Percentiles rank a stretch among this genome's conserved stretches.
Evolutionary conservation across 2,329 filamentous ascomycete species (phyloP).

Genomic region (Ramularia collo-cygni): DNA sequence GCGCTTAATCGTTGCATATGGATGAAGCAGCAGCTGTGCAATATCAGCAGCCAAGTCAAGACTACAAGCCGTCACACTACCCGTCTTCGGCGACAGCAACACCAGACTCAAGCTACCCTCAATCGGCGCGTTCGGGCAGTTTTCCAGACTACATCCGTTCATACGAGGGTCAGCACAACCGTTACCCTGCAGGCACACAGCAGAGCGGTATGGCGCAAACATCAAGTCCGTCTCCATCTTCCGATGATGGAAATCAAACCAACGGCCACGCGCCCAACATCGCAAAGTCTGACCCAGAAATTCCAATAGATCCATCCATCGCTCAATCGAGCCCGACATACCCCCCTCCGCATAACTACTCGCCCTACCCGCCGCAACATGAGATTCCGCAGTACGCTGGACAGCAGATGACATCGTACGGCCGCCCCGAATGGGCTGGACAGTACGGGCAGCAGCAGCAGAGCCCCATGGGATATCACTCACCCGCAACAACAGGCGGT

Average conservation of each 20-base stretch:
- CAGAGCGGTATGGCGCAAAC: conserved; percentile 91
- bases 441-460: conserved; percentile 49
- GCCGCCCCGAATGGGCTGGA: conserved; percentile 65
- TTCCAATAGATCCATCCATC: conserved; percentile 99
- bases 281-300: conserved; percentile 89
- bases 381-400: conserved; percentile 78
- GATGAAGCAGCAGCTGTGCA: conserved; percentile 79
- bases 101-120: conserved; percentile 82
- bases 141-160: conserved; percentile 77
- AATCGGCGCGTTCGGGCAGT: conserved; percentile 68
- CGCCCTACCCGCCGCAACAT: conserved; percentile 76
- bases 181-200: conserved; percentile 65
- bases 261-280: conserved; percentile 43
- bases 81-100: conserved; percentile 65
- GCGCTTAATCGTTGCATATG: conserved; percentile 38
- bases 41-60: conserved; percentile 75
- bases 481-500: conserved; percentile 53
- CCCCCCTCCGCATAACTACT: conserved; percentile 70
- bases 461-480: conserved; percentile 35
- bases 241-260: conserved; percentile 80
- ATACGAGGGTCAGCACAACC: conserved; percentile 62
- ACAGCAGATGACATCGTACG: conserved; percentile 54
- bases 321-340: conserved; percentile 89
- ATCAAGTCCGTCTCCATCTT: conserved; percentile 94
- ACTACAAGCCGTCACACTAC: conserved; percentile 67